A percentile compares a stretch with the other conserved stretches of the same genome.
These are phyloP conservation scores for Iris pallida DNA, from an alignment of 116 monocot species.

Conservation along the genomic window DNA sequence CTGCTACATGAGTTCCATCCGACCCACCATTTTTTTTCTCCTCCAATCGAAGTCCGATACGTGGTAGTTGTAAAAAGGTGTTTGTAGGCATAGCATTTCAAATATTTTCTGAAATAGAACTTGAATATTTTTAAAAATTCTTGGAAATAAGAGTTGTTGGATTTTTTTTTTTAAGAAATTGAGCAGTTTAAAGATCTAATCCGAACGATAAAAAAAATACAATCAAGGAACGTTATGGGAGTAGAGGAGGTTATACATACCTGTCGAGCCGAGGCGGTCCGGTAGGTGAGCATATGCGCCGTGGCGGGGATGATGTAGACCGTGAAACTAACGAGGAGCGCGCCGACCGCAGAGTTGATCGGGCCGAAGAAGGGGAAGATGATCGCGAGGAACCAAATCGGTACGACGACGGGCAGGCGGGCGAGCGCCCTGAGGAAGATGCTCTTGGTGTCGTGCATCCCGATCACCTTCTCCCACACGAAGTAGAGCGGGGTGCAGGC, in stretches of 20 bases:
- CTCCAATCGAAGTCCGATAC: too few species aligned
- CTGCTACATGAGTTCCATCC: too few species aligned
- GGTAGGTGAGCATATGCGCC: constrained; percentile 75
- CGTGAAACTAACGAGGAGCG: constrained; percentile 76
- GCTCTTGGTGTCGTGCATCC: constrained; percentile 71
- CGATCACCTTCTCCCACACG: constrained; percentile 91
- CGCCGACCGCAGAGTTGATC: constrained; percentile 35
- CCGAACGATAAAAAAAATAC: background rate
- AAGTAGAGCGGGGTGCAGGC: constrained; percentile 90
- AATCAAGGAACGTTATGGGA: too few species aligned
- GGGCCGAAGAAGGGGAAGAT: constrained; percentile 48
- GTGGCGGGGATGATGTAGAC: constrained; percentile 73
- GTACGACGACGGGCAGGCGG: constrained; percentile 34
- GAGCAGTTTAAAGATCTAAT: background rate
- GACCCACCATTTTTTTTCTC: too few species aligned
- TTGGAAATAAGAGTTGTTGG: too few species aligned
- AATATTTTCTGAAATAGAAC: too few species aligned
- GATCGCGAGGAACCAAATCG: constrained; percentile 49
- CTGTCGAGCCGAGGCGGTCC: constrained; percentile 53
- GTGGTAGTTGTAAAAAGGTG: too few species aligned
- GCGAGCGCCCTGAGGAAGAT: constrained; percentile 43
- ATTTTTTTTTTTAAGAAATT: too few species aligned
- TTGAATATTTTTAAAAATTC: too few species aligned
- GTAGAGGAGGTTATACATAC: constrained; percentile 16
- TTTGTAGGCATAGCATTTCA: too few species aligned